These are phyloP conservation scores for Vitis hybrid DNA, from an alignment of 177 flowering plant genomes.

Conservation along the genomic window DNA sequence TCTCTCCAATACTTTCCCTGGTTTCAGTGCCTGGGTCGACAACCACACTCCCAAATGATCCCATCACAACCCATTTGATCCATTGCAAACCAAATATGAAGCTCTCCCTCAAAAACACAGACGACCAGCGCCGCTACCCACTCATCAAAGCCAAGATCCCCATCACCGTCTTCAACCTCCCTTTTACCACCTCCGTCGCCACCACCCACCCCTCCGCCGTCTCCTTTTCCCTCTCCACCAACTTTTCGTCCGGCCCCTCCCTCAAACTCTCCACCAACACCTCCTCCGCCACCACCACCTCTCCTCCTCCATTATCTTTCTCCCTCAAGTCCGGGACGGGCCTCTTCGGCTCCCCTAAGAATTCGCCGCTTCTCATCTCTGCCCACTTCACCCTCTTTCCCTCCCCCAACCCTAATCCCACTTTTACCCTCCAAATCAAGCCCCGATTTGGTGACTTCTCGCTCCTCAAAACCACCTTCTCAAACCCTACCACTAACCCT, in stretches of 20 bases:
- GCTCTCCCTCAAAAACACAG: slow-evolving; percentile 33
- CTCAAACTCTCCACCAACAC: slow-evolving; percentile 54
- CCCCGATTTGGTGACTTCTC: slow-evolving; percentile 79
- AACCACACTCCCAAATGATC: neutral
- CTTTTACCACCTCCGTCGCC: slow-evolving; percentile 42
- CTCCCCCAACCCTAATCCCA: slow-evolving; percentile 34
- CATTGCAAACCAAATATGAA: slow-evolving; percentile 23
- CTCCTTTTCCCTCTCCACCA: slow-evolving; percentile 27
- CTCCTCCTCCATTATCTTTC: slow-evolving; percentile 37
- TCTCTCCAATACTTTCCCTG: too few relatives aligned
- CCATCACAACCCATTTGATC: too few relatives aligned
- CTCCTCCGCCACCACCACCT: slow-evolving; percentile 21
- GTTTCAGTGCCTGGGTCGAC: neutral
- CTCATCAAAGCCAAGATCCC: slow-evolving; percentile 55
- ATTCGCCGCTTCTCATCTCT: slow-evolving; percentile 68
- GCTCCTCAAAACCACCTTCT: slow-evolving; percentile 42
- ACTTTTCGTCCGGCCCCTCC: slow-evolving; percentile 34
- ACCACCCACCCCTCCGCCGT: slow-evolving; percentile 42
- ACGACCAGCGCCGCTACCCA: slow-evolving; percentile 23
- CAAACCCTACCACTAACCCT: slow-evolving; percentile 19
- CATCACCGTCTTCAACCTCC: slow-evolving; percentile 40
- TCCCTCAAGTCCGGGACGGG: slow-evolving; percentile 59
- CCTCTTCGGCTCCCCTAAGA: slow-evolving; percentile 59
- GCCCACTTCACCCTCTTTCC: slow-evolving; percentile 55
- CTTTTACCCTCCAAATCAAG: slow-evolving; percentile 66